These are phyloP conservation scores for Sarocladium oryzae DNA, from an alignment of 2,329 filamentous ascomycete genomes.

Conservation along the genomic window DNA sequence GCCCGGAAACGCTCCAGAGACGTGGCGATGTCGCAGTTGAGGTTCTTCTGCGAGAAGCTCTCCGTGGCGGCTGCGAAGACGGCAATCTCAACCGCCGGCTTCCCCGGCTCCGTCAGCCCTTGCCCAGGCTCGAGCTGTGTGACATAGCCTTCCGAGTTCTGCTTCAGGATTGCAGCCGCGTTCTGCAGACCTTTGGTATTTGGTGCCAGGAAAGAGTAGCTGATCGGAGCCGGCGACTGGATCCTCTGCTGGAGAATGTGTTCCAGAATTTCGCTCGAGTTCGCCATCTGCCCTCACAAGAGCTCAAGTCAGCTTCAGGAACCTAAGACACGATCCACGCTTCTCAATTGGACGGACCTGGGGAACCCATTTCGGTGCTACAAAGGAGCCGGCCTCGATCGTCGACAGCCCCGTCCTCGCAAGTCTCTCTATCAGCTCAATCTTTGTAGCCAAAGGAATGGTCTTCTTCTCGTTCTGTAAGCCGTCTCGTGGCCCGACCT, in stretches of 20 bases:
- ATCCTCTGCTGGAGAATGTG: conserved; percentile 56
- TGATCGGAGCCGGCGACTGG: conserved; percentile 48
- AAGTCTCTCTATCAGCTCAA: conserved; percentile 66
- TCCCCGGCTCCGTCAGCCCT: conserved; percentile 23
- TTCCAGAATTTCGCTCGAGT: conserved; percentile 67
- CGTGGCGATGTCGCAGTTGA: conserved; percentile 72
- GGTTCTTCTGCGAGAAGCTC: conserved; percentile 71
- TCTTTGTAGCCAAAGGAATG: conserved; percentile 66
- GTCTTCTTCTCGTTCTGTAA: conserved; percentile 74
- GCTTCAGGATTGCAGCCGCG: conserved; percentile 47
- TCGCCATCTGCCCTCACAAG: conserved; percentile 57
- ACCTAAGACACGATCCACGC: neutral
- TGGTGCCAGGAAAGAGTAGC: conserved; percentile 75
- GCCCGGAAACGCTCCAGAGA: conserved; percentile 64
- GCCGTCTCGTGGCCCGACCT: conserved; percentile 82
- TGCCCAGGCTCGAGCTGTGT: conserved; percentile 40
- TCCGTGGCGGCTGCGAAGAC: conserved; percentile 81
- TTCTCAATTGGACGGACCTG: conserved; percentile 47
- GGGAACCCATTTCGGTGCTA: conserved; percentile 78
- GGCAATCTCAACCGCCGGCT: conserved; percentile 60
- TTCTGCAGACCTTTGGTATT: conserved; percentile 67
- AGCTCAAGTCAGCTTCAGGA: conserved; percentile 11
- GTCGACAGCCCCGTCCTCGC: conserved; percentile 61
- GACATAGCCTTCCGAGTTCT: conserved; percentile 42
- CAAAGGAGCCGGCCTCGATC: conserved; percentile 79